A percentile compares a stretch with the other conserved stretches of the same genome.
phyloP scores from a whole-genome alignment of 805 yeast species.

The Kazachstania taianensis region DNA sequence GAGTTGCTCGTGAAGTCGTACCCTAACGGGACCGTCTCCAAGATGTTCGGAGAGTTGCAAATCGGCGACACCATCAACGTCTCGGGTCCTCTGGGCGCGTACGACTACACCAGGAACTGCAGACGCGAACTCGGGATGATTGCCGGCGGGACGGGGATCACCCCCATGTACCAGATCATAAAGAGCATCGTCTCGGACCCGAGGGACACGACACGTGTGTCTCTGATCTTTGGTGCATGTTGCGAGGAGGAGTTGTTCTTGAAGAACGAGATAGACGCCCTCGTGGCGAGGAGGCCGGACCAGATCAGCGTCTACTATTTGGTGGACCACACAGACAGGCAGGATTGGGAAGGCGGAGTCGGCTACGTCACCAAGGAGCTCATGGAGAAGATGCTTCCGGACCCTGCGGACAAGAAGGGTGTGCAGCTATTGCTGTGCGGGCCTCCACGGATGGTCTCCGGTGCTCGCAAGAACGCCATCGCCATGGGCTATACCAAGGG shows the following conservation, averaged over 20 bases:
- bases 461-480: conserved; percentile 70
- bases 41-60: conserved; percentile 55
- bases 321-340: conserved; percentile 18
- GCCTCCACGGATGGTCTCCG: conserved; percentile 85
- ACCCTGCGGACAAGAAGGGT: conserved; percentile 38
- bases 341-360: conserved; percentile 61
- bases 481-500: conserved; percentile 73
- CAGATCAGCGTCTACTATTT: conserved; percentile 60
- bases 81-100: conserved; percentile 87
- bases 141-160: conserved; percentile 94
- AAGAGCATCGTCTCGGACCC: conserved; percentile 73
- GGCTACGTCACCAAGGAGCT: conserved; percentile 70
- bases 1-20: conserved; percentile 81
- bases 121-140: conserved; percentile 71
- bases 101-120: conserved; percentile 74
- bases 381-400: conserved; percentile 53
- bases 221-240: conserved; percentile 73
- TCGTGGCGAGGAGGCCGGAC: conserved; percentile 46
- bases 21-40: conserved; percentile 77
- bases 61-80: conserved; percentile 72
- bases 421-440: conserved; percentile 76
- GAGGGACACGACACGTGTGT: conserved; percentile 63
- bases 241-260: conserved; percentile 71
- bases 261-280: conserved; percentile 65
- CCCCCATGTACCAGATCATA: conserved; percentile 91